Percentiles rank a stretch among this genome's conserved stretches.
Conservation (phyloP, 129 eudicot species). For the Lonicera japonica region DNA sequence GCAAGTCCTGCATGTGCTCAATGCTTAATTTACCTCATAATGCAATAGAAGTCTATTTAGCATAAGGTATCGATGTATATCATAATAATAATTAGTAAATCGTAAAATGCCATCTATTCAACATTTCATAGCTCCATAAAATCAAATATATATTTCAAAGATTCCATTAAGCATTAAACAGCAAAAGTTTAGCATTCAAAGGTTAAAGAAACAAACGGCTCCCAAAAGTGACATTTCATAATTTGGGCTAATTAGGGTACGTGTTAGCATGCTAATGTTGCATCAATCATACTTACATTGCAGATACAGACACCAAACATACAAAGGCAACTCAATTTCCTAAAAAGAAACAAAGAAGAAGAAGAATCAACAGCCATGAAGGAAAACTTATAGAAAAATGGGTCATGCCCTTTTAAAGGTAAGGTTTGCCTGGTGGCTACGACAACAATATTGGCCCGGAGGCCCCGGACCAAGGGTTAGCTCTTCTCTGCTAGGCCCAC, state of each 20-base stretch:
- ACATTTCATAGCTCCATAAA: too few species aligned
- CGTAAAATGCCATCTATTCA: too few species aligned
- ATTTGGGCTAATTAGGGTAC: background rate
- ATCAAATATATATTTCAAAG: too few species aligned
- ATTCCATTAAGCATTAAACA: too few species aligned
- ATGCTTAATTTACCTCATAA: too few species aligned
- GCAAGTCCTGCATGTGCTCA: too few species aligned
- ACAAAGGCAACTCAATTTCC: background rate
- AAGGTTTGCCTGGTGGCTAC: background rate
- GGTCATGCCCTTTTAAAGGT: background rate
- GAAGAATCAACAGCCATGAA: background rate
- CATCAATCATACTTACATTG: background rate
- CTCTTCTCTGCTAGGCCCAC: background rate
- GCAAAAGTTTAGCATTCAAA: too few species aligned
- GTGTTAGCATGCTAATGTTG: background rate
- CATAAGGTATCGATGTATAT: too few species aligned
- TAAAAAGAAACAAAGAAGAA: too few species aligned
- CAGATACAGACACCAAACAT: background rate
- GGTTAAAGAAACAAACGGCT: too few species aligned
- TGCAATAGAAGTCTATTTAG: too few species aligned
- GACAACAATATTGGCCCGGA: background rate
- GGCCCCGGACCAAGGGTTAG: background rate
- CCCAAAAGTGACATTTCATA: background rate
- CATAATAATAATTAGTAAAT: too few species aligned
- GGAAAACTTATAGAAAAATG: background rate